phyloP scores from a whole-genome alignment of 208 protist species.

The Herpetomonas samuelpessoai region DNA sequence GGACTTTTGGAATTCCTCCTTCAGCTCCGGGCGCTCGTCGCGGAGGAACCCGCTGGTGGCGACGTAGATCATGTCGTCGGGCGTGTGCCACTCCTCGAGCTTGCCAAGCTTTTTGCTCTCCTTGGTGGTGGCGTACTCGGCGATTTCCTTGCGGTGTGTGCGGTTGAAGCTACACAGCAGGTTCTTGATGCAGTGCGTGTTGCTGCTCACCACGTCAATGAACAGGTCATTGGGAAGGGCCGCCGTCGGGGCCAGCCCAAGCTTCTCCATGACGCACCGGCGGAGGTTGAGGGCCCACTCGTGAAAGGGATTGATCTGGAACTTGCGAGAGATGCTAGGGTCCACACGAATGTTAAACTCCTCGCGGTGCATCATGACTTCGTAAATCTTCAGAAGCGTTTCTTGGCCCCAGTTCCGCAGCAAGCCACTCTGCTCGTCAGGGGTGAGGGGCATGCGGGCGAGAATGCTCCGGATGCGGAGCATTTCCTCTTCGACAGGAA shows the following conservation, averaged over 20 bases:
- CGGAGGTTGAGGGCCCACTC: slow-evolving; percentile 87
- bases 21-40: slow-evolving; percentile 55
- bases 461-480: slow-evolving; percentile 49
- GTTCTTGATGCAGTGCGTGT: slow-evolving; percentile 92
- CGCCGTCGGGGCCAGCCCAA: slow-evolving; percentile 51
- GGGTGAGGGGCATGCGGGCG: slow-evolving; percentile 55
- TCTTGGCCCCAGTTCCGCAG: slow-evolving; percentile 61
- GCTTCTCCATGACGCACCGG: slow-evolving; percentile 60
- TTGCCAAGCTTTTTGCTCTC: slow-evolving; percentile 40
- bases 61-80: slow-evolving; percentile 78
- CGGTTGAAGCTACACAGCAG: slow-evolving; percentile 77
- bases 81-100: slow-evolving; percentile 57
- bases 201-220: slow-evolving; percentile 88
- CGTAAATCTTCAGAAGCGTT: slow-evolving; percentile 73
- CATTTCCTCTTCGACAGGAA: slow-evolving; percentile 40
- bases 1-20: slow-evolving; percentile 61
- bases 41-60: slow-evolving; percentile 48
- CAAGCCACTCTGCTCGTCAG: slow-evolving; percentile 64
- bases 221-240: slow-evolving; percentile 61
- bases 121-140: slow-evolving; percentile 38
- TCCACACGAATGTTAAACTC: slow-evolving; percentile 88
- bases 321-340: slow-evolving; percentile 72
- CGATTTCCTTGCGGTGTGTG: slow-evolving; percentile 61
- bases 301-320: slow-evolving; percentile 80
- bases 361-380: slow-evolving; percentile 91